phyloP scores from a whole-genome alignment of 164 flowering plant genomes.

The Macadamia integrifolia region DNA sequence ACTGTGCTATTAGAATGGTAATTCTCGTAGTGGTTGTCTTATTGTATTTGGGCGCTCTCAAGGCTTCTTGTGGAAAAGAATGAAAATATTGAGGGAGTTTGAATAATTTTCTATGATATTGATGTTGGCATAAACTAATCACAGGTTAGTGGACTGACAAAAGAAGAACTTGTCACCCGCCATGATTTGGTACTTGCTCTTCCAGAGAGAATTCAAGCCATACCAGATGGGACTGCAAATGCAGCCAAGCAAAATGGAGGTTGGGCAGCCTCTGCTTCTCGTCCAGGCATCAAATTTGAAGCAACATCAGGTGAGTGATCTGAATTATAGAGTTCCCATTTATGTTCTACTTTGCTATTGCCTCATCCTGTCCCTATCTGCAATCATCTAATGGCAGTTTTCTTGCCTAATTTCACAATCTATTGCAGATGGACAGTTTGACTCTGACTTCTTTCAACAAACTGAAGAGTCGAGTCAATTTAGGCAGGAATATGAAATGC shows the following conservation, averaged over 20 bases:
- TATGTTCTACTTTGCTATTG: background rate
- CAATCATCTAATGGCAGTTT: background rate
- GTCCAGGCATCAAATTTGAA: slow-evolving; percentile 73
- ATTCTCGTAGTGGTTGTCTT: no score
- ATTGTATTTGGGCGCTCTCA: background rate
- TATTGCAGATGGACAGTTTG: slow-evolving; percentile 61
- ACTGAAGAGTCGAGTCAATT: slow-evolving; percentile 69
- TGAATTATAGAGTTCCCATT: background rate
- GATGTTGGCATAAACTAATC: background rate
- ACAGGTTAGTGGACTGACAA: slow-evolving; percentile 84
- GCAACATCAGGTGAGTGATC: slow-evolving; percentile 44
- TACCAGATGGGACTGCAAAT: slow-evolving; percentile 77
- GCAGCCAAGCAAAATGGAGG: slow-evolving; percentile 59
- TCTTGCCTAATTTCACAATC: background rate
- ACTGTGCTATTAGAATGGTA: no score
- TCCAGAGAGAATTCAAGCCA: slow-evolving; percentile 77
- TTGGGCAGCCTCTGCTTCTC: slow-evolving; percentile 63
- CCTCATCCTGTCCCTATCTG: background rate
- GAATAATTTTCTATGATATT: background rate
- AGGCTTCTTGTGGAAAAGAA: background rate
- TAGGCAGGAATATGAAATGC: slow-evolving; percentile 87
- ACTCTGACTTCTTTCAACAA: slow-evolving; percentile 65
- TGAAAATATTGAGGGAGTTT: background rate
- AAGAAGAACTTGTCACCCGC: slow-evolving; percentile 67
- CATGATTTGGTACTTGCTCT: slow-evolving; percentile 76